These are phyloP conservation scores for Starmerella khaoyaiensis DNA, from an alignment of 805 yeast genomes.

Conservation along the genomic window DNA sequence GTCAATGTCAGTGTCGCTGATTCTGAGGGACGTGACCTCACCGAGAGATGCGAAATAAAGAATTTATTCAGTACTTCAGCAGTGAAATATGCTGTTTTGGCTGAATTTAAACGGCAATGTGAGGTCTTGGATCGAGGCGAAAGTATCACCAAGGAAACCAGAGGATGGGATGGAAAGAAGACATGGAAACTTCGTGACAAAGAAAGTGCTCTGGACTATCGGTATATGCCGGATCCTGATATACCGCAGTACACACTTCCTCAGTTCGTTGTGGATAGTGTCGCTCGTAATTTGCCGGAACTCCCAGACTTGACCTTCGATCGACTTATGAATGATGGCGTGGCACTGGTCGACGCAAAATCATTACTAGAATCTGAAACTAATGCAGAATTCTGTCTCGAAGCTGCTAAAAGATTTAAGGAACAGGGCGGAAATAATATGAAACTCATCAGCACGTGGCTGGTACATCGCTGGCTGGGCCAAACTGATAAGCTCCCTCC, in stretches of 20 bases:
- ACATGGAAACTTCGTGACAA: conserved; percentile 62
- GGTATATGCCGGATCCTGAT: conserved; percentile 93
- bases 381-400: conserved; percentile 25
- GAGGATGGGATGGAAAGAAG: conserved; percentile 78
- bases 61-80: conserved; percentile 78
- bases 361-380: conserved; percentile 44
- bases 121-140: conserved; percentile 33
- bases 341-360: conserved; percentile 63
- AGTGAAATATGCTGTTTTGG: conserved; percentile 56
- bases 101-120: conserved; percentile 62
- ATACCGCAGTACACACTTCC: conserved; percentile 47
- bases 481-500: conserved; percentile 37
- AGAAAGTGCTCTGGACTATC: conserved; percentile 71
- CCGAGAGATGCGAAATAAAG: conserved; percentile 74
- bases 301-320: conserved; percentile 49
- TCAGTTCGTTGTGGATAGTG: conserved; percentile 31
- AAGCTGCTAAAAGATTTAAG: conserved; percentile 29
- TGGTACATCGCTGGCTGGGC: conserved; percentile 71
- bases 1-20: conserved; percentile 65
- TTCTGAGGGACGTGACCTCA: conserved; percentile 22
- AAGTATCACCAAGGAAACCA: conserved; percentile 45
- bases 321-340: conserved; percentile 30
- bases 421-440: conserved; percentile 5
- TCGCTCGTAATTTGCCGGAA: conserved; percentile 35
- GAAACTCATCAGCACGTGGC: conserved; percentile 56